Percentiles rank a stretch among this genome's conserved stretches.
Conservation (phyloP, 441 rosid genomes). For the Aquilaria agallochum region DNA sequence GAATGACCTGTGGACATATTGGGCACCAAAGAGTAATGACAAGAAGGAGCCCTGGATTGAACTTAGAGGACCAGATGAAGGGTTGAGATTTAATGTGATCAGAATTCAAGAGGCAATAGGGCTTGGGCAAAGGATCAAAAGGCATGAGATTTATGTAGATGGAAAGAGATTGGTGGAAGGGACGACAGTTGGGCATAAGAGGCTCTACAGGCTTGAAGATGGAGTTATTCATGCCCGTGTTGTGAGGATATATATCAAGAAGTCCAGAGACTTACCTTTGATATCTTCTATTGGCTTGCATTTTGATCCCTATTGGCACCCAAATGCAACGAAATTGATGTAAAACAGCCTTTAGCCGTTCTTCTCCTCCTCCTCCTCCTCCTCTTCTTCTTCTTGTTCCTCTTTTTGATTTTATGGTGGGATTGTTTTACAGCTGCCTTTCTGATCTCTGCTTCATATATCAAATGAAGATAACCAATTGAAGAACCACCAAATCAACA, state of each 20-base stretch:
- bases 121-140: conserved; percentile 61
- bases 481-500: background rate
- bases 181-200: conserved; percentile 62
- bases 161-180: conserved; percentile 44
- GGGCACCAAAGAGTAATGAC: conserved; percentile 43
- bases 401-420: too few relatives aligned
- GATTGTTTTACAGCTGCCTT: too few relatives aligned
- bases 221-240: conserved; percentile 25
- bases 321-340: conserved; percentile 1
- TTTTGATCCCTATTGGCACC: conserved; percentile 51
- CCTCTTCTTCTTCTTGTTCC: too few relatives aligned
- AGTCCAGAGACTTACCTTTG: conserved; percentile 49
- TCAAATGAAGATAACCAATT: background rate
- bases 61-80: conserved; percentile 19
- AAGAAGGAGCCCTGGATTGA: conserved; percentile 44
- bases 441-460: background rate
- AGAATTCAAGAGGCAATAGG: conserved; percentile 74
- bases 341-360: background rate
- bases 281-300: conserved; percentile 69
- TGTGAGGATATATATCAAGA: conserved; percentile 39
- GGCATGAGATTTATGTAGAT: conserved; percentile 47
- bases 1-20: conserved; percentile 57
- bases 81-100: conserved; percentile 51
- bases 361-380: background rate
- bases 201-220: conserved; percentile 44